Base-by-base conservation (phyloP, 2,329 filamentous ascomycete genomes). In the Phialemonium atrogriseum region DNA sequence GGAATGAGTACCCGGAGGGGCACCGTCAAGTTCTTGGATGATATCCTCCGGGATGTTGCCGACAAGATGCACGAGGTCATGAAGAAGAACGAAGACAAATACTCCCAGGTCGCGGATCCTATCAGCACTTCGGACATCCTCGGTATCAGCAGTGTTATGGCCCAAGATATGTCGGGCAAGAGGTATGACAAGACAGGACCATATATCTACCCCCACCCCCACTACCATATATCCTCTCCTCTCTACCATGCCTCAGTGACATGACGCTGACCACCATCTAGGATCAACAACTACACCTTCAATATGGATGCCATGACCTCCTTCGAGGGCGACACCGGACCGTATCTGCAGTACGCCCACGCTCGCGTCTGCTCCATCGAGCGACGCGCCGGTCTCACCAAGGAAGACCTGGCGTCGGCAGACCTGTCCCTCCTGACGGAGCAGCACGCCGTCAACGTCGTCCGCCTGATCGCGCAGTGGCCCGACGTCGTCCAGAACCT, bases 1-100 rank as follows among this genome's bases (percentile, higher is more conserved):
- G 81, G 73, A 33, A 82, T 80, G 79, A 80, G 66, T 59, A 84
- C 74, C 42, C 74, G 72, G 44, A 78, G 70, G 52, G 80, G 80
- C 38, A 86, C 80, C 1, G 83, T 86, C 46, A 83, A 83, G 57
- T 85, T 84, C 62, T 52, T 74, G 24, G 68, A 80, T 47, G 79
- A 84, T 45, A 85, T 87, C 45, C 66, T 88, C 35, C 68, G 73
- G 24, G 83, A 88, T 46, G 86, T 93, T 7, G 80, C 77, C 48
- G 89, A 95, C 34, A 85, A 88, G 61, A 98, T 98, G 91, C 89
- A 96, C 67, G 85, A 94, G 39, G 85, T 93, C 31, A 98, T 98
- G 91, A 77, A 67, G 59, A 82, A 81, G 64, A 96, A 96, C 57
- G 71, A 83, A 48, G 69, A 73, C 51, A 98, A 98, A 68, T 98